These are phyloP conservation scores for Phytopythium aichiense DNA, from an alignment of 352 stramenopile genomes.

Conservation along the genomic window DNA sequence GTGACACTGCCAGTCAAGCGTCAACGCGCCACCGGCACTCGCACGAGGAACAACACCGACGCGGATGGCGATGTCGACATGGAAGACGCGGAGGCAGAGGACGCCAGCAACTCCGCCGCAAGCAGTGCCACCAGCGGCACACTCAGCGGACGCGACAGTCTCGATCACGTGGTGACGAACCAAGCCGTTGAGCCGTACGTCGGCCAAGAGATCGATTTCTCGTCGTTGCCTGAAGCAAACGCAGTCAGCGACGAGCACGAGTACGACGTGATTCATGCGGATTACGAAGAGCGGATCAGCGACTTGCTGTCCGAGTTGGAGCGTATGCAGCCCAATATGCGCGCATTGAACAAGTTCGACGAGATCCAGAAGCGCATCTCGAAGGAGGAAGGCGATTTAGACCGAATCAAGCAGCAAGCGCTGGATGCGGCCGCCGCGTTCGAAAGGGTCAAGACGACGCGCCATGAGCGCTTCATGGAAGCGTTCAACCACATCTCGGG, in stretches of 20 bases:
- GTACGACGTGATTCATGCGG: slow-evolving; percentile 76
- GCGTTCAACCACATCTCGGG: slow-evolving; percentile 94
- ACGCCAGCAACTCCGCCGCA: slow-evolving; percentile 4
- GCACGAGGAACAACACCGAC: slow-evolving; percentile 14
- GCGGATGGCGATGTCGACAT: slow-evolving; percentile 58
- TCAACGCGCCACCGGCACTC: background rate
- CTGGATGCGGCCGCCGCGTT: slow-evolving; percentile 64
- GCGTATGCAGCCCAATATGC: slow-evolving; percentile 97
- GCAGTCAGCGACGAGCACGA: slow-evolving; percentile 80
- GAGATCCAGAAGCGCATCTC: slow-evolving; percentile 78
- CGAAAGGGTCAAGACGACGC: slow-evolving; percentile 65
- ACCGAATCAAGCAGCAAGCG: slow-evolving; percentile 62
- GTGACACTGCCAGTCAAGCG: slow-evolving; percentile 81
- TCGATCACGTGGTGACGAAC: slow-evolving; percentile 41
- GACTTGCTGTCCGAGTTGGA: slow-evolving; percentile 85
- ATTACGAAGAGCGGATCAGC: slow-evolving; percentile 66
- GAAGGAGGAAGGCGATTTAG: slow-evolving; percentile 77
- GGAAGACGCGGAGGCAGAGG: slow-evolving; percentile 24
- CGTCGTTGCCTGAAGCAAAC: slow-evolving; percentile 63
- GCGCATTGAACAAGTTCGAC: slow-evolving; percentile 85
- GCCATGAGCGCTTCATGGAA: slow-evolving; percentile 88
- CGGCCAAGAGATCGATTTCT: slow-evolving; percentile 89
- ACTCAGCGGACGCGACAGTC: slow-evolving; percentile 22
- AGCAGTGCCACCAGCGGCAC: slow-evolving; percentile 2
- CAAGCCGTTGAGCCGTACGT: slow-evolving; percentile 39